phyloP scores from a whole-genome alignment of 2,329 filamentous ascomycete species.

The Fusarium sp. region DNA sequence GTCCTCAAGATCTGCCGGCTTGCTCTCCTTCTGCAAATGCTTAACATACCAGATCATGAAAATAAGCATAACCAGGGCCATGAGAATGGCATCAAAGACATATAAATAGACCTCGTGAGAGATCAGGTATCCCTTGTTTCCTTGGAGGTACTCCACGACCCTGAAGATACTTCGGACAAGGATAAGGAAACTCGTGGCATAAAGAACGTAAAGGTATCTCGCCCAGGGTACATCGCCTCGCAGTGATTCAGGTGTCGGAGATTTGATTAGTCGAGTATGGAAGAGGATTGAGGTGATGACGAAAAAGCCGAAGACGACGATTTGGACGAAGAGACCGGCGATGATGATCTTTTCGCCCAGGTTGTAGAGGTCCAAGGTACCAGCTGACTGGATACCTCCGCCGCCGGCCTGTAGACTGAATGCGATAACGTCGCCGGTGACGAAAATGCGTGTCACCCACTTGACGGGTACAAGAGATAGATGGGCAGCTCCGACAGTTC shows the following conservation, averaged over 20 bases:
- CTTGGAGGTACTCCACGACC: conserved; percentile 3
- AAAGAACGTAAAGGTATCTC: conserved; percentile 9
- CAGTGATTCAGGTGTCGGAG: neutral
- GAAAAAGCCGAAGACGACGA: conserved; percentile 7
- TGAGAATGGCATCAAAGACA: conserved; percentile 7
- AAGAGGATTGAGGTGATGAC: conserved; percentile 6
- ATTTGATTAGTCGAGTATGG: neutral
- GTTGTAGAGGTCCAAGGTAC: neutral
- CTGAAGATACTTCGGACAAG: conserved; percentile 13
- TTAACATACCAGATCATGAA: conserved; percentile 9
- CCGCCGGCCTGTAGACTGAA: conserved; percentile 1
- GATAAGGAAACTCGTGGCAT: conserved; percentile 5
- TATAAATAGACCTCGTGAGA: conserved; percentile 4
- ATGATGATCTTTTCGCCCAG: conserved; percentile 11
- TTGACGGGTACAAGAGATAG: conserved; percentile 2
- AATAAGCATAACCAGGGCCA: conserved; percentile 4
- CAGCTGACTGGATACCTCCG: conserved; percentile 4
- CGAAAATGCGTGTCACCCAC: conserved; percentile 16
- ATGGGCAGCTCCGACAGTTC: neutral
- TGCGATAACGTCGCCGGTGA: neutral
- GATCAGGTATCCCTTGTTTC: conserved; percentile 1
- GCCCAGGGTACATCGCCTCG: neutral
- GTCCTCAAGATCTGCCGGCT: neutral
- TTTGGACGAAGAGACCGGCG: conserved; percentile 1
- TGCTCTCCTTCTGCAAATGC: neutral